Evolutionary conservation across 225 moss, liverwort and hornwort species (phyloP), one percentile per base, ranked within the genome.

Genomic region (Neckera pumila): DNA sequence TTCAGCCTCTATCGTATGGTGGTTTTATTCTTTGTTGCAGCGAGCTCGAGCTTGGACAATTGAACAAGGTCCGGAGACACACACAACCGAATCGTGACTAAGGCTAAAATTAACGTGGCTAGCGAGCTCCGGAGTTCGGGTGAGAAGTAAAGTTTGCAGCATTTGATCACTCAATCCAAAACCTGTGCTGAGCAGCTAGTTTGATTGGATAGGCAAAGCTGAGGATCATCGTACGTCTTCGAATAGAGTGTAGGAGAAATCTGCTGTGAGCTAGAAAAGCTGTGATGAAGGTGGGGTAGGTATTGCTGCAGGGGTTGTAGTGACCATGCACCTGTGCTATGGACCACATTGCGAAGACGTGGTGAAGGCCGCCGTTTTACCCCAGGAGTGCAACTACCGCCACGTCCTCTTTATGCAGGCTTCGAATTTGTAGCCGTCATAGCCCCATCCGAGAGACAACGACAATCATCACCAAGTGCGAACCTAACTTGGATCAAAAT

Each of bases 351-450:
- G 88, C 38, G 38, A 80, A 43, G 61, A 90, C 12, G 92, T 88
- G 75, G 38, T 67, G 84, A 84, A 88, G 54, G 69, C 62, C 34
- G 67, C 51, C 59, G 43, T 88, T 67, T 65, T 88, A 45, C 80
- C 83, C 74, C 80, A 90, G 47, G 60, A 88, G 43, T 88, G 74
- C 61, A 74, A 90, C 86, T 80, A 74, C 79, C 92, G 86, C 22
- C 86, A 90, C 61, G 56, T 86, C 60, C 88, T 90, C 70, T 86
- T 79, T 12, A 26, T 12, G 14, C 15, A 79, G 20, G 25, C 13
- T 40, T 65, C 58, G 42, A 43, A 60, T 79, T 30, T 28, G 54
- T n/a, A 47, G 6, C 17, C 28, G 8, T n/a, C 47, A 43, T 38
- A 30, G 23, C 43, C 11, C 58, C 19, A 47, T 51, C 43, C n/a